Evolutionary conservation across 2,329 filamentous ascomycete species (phyloP), one percentile per base, ranked within the genome.

Genomic region (Aspergillus ruber): DNA sequence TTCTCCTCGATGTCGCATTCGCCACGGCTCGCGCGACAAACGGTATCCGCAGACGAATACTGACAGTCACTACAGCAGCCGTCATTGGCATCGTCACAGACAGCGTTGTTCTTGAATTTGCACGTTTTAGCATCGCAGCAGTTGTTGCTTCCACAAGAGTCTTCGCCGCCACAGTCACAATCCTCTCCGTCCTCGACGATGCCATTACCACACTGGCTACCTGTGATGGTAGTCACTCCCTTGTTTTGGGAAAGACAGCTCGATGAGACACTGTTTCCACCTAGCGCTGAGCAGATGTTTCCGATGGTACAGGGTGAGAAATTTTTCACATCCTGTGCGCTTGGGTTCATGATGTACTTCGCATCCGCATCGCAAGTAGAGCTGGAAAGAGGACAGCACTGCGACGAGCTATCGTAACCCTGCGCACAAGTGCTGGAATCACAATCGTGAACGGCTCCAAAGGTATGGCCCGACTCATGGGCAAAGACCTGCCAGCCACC

Each of bases 331-430:
- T 81, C 80, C 7, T 75, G 66, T 1, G 91, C 93, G 9, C 87
- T 93, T 0, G 93, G 93, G 65, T 97, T 97, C 93, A 98, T 98
- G 68, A 98, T 90, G 70, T 83, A 98, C 50, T 78, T 69, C n/a
- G 81, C 84, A 38, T 77, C 73, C 18, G 93, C 93, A 66, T 94
- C 76, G 66, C 93, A 98, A 0, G 72, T 76, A 38, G 52, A 66
- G 7, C 73, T 61, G 56, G 77, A 86, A 6, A 95, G 74, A 0
- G 90, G 93, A 59, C 93, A 98, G 68, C 93, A 98, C 62, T 83
- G 79, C 38, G 83, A 81, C 1, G 80, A 73, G 46, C 70, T 75
- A 54, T 83, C 77, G 1, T 81, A 80, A 17, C 80, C 76, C 50
- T 88, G 77, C 6, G 62, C 59, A 64, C 91, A 97, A 2, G 85